phyloP scores from a whole-genome alignment of 768 basidiomycete genomes.

The Naganishia antarctica region DNA sequence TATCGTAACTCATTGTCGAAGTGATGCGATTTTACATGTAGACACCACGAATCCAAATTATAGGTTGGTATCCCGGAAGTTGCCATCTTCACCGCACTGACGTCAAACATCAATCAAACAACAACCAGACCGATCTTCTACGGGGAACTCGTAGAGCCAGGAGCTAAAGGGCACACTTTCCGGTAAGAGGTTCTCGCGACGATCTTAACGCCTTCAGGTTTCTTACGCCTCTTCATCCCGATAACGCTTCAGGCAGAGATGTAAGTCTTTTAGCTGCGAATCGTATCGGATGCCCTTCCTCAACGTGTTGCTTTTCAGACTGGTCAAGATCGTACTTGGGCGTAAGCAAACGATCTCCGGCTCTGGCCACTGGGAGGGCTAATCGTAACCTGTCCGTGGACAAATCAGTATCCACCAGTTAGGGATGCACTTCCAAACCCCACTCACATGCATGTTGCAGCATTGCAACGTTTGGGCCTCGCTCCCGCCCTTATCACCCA shows the following conservation, averaged over 20 bases:
- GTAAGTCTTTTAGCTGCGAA: conserved; percentile 29
- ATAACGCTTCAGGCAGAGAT: conserved; percentile 63
- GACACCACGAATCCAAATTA: conserved; percentile 49
- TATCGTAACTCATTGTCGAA: not conserved
- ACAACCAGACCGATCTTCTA: conserved; percentile 57
- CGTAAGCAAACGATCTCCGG: too few relatives aligned
- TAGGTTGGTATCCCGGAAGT: conserved; percentile 26
- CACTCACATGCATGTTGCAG: conserved; percentile 80
- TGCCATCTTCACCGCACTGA: not conserved
- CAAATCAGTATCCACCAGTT: conserved; percentile 70
- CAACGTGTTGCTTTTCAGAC: too few relatives aligned
- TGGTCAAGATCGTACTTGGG: conserved; percentile 56
- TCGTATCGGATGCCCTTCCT: too few relatives aligned
- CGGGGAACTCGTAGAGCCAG: conserved; percentile 72
- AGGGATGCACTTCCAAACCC: conserved; percentile 78
- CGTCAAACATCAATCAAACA: not conserved
- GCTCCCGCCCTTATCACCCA: conserved; percentile 65
- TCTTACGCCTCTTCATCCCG: not conserved
- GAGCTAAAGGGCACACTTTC: conserved; percentile 64
- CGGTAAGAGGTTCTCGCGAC: conserved; percentile 53
- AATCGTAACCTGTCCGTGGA: conserved; percentile 52
- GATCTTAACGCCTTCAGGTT: not conserved
- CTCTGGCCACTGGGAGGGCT: conserved; percentile 54
- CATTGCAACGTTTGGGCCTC: conserved; percentile 65
- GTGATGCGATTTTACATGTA: not conserved